Evolutionary conservation across 2,329 filamentous ascomycete genomes (phyloP).

Genomic region (Didymella arachidicola): DNA sequence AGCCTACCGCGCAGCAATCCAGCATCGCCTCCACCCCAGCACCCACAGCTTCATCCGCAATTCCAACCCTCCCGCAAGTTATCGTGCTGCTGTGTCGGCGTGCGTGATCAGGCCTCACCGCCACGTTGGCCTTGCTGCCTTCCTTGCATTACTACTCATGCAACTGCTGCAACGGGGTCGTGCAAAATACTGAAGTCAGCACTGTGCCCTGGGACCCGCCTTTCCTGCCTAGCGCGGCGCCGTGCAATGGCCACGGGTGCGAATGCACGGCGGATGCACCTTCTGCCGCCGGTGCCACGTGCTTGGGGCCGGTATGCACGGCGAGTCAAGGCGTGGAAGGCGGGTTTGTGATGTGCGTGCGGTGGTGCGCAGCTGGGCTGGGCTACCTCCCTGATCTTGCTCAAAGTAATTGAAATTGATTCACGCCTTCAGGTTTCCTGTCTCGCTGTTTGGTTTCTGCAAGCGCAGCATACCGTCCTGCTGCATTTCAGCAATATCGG

Average conservation of each 20-base stretch:
- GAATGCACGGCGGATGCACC: slow-evolving; percentile 11
- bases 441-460: too few relatives aligned
- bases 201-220: background rate
- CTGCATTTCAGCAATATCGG: too few relatives aligned
- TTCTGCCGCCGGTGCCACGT: slow-evolving; percentile 19
- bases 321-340: slow-evolving; percentile 2
- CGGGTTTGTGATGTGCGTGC: background rate
- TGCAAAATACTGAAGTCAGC: slow-evolving; percentile 1
- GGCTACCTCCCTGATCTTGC: background rate
- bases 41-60: background rate
- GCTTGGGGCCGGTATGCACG: slow-evolving; percentile 7
- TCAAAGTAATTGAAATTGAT: background rate
- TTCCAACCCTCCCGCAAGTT: background rate
- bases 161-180: background rate
- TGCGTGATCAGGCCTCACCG: slow-evolving; percentile 14
- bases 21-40: background rate
- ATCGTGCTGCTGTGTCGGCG: background rate
- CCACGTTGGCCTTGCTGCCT: background rate
- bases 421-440: background rate
- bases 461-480: too few relatives aligned
- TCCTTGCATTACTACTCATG: slow-evolving; percentile 1
- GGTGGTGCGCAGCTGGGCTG: too few relatives aligned
- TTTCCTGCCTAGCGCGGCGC: background rate
- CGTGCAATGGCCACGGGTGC: slow-evolving; percentile 5
- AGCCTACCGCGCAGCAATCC: background rate